Evolutionary conservation across 352 stramenopile species (phyloP).

Genomic region (Globisporangium splendens): DNA sequence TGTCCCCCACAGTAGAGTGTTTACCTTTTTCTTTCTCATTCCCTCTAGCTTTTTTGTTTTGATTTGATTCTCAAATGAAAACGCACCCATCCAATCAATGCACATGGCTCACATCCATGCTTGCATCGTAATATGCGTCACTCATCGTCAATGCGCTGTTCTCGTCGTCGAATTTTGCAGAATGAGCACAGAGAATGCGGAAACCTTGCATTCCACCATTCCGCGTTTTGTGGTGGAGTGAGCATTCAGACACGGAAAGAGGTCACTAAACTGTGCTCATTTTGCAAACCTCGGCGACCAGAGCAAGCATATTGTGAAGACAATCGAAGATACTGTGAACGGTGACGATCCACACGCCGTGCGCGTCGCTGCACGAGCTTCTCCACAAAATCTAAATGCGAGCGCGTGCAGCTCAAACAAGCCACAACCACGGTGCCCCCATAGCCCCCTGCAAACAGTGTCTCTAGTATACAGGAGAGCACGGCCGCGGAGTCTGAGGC

Average conservation of each 20-base stretch:
- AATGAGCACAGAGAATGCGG: not conserved
- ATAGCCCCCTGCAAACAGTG: not conserved
- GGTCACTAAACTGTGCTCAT: not conserved
- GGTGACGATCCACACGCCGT: not conserved
- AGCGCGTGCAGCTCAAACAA: not conserved
- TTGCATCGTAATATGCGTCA: no score
- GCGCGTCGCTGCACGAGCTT: not conserved
- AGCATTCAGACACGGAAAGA: no score
- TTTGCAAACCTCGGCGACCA: not conserved
- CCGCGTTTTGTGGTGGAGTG: no score
- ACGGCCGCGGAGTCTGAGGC: not conserved
- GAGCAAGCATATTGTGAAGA: not conserved
- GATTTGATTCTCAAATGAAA: not conserved
- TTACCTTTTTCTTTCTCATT: slow-evolving; percentile 8
- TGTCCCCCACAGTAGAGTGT: slow-evolving; percentile 6
- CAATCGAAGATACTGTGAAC: not conserved
- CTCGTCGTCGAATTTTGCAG: not conserved
- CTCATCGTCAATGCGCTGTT: not conserved
- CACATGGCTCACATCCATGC: not conserved
- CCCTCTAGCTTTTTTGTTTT: slow-evolving; percentile 2
- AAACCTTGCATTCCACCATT: not conserved
- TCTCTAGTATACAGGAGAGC: not conserved
- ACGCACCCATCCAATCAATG: not conserved
- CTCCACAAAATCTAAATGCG: no score
- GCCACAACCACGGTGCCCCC: not conserved